These are phyloP conservation scores for Colletotrichum lindemuthianum DNA, from an alignment of 2,329 filamentous ascomycete species.

Conservation along the genomic window DNA sequence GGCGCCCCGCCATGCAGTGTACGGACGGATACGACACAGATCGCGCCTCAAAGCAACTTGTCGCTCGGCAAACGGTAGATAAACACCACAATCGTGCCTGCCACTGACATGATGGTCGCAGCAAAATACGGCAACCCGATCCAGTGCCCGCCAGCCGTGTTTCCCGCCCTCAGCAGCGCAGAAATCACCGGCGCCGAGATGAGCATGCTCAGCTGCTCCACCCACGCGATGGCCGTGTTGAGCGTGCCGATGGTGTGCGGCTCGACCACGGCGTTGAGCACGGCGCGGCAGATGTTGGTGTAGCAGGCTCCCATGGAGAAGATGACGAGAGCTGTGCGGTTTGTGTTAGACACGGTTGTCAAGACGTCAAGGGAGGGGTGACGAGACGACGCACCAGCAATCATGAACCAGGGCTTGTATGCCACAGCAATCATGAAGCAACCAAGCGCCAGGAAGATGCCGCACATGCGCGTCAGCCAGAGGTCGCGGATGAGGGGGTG, in stretches of 20 bases:
- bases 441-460: constrained; percentile 45
- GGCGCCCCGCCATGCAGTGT: background rate
- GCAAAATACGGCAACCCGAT: constrained; percentile 61
- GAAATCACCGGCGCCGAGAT: constrained; percentile 58
- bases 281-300: constrained; percentile 53
- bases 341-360: background rate
- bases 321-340: constrained; percentile 51
- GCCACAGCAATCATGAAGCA: constrained; percentile 51
- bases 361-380: background rate
- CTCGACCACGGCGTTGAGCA: constrained; percentile 64
- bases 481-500: constrained; percentile 52
- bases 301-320: constrained; percentile 58
- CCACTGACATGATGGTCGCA: constrained; percentile 45
- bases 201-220: constrained; percentile 61
- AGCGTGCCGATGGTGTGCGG: constrained; percentile 63
- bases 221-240: constrained; percentile 61
- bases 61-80: constrained; percentile 41
- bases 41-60: background rate
- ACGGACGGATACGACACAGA: background rate
- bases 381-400: constrained; percentile 32
- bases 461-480: constrained; percentile 49
- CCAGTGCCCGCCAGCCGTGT: constrained; percentile 57
- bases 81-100: constrained; percentile 45
- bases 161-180: constrained; percentile 55
- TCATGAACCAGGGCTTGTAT: constrained; percentile 46